These are phyloP conservation scores for Alternaria dauci DNA, from an alignment of 2,329 filamentous ascomycete genomes.

Conservation along the genomic window DNA sequence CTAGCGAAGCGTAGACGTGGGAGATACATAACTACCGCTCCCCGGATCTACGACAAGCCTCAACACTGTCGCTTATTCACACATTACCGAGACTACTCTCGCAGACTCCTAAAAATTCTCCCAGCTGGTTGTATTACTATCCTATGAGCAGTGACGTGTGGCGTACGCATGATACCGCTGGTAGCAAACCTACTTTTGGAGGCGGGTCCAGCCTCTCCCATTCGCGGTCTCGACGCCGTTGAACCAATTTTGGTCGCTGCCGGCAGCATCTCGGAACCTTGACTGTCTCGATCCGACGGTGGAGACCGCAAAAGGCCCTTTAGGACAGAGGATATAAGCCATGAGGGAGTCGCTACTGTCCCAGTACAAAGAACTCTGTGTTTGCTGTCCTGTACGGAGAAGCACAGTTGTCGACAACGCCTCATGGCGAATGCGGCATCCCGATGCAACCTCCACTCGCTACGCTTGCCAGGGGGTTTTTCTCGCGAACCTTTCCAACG, in stretches of 20 bases:
- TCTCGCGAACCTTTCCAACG: conserved; percentile 19
- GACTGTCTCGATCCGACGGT: conserved; percentile 22
- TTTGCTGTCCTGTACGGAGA: conserved; percentile 13
- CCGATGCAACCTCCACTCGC: conserved; percentile 27
- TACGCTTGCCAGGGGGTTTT: conserved; percentile 19
- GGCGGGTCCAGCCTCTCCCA: conserved; percentile 26
- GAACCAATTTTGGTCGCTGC: conserved; percentile 25
- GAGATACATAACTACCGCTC: conserved; percentile 10
- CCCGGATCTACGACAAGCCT: conserved; percentile 18
- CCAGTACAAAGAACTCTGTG: conserved; percentile 5
- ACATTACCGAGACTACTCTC: background rate
- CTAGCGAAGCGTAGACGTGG: conserved; percentile 13
- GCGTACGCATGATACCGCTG: conserved; percentile 22
- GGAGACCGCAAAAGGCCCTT: conserved; percentile 49
- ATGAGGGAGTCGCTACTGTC: conserved; percentile 26
- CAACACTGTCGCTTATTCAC: conserved; percentile 14
- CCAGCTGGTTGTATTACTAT: conserved; percentile 4
- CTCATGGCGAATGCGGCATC: conserved; percentile 25
- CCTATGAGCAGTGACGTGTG: conserved; percentile 21
- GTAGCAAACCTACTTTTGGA: conserved; percentile 22
- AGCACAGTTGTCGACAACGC: conserved; percentile 14
- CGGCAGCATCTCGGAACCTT: conserved; percentile 40
- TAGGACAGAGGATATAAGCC: conserved; percentile 40
- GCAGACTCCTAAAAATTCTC: background rate
- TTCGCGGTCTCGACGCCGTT: conserved; percentile 29